A percentile compares a stretch with the other conserved stretches of the same genome.
Evolutionary conservation across 768 basidiomycete species (phyloP).

Genomic region (Lactarius indigo): DNA sequence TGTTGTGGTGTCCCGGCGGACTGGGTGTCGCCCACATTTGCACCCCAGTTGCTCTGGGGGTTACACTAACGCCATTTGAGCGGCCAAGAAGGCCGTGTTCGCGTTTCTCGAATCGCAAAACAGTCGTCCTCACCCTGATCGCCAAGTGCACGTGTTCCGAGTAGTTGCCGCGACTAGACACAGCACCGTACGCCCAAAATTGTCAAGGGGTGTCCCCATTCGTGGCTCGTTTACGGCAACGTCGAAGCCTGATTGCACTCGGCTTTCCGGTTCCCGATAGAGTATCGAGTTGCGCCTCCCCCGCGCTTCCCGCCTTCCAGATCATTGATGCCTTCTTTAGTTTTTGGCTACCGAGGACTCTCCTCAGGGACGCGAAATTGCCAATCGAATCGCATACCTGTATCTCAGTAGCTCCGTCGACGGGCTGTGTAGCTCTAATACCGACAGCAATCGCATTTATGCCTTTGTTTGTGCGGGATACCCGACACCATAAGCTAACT

Average conservation of each 20-base stretch:
- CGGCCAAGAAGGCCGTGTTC: background rate
- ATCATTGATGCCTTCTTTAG: background rate
- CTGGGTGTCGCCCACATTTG: background rate
- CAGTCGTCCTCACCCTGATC: background rate
- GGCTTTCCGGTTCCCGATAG: background rate
- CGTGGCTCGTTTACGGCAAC: background rate
- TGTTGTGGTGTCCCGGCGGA: background rate
- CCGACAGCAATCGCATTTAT: background rate
- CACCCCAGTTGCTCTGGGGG: background rate
- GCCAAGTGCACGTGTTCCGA: background rate
- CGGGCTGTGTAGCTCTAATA: background rate
- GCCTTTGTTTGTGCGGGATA: background rate
- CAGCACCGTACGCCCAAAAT: background rate
- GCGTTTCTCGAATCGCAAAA: background rate
- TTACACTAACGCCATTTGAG: background rate
- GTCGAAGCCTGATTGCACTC: background rate
- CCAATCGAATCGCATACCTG: background rate
- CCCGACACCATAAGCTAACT: too few relatives aligned
- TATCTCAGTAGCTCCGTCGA: background rate
- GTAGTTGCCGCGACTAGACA: background rate
- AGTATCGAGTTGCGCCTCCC: background rate
- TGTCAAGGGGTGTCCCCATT: background rate
- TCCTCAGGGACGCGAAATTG: background rate
- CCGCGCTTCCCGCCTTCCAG: constrained; percentile 27
- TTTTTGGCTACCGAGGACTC: constrained; percentile 19